phyloP scores from a whole-genome alignment of 495 filamentous ascomycete species.

The Entonaema liquescens region DNA sequence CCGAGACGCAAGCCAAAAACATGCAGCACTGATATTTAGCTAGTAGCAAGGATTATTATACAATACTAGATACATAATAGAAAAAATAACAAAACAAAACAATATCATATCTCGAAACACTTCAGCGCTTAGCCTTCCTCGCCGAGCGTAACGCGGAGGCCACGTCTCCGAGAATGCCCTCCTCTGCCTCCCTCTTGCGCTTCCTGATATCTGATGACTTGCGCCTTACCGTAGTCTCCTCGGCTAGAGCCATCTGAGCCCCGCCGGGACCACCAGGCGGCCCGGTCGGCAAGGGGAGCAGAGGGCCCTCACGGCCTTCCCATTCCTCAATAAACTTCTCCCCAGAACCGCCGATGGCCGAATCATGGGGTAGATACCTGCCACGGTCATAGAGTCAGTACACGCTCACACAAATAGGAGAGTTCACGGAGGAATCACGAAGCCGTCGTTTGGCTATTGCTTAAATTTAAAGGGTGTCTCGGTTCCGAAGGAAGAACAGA shows the following conservation, averaged over 20 bases:
- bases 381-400: not conserved
- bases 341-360: not conserved
- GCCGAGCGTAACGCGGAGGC: slow-evolving; percentile 1
- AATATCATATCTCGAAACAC: not conserved
- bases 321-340: not conserved
- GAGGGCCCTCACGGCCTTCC: no score
- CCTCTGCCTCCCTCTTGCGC: not conserved
- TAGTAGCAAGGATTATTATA: not conserved
- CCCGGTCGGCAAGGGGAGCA: no score
- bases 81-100: not conserved
- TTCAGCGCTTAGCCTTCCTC: not conserved
- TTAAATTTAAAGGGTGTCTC: no score
- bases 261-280: not conserved
- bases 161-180: not conserved
- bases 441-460: no score
- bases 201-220: not conserved
- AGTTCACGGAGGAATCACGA: no score
- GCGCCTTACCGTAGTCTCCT: not conserved
- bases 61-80: not conserved
- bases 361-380: not conserved
- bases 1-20: not conserved
- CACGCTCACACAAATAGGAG: not conserved
- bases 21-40: not conserved
- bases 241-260: not conserved
- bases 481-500: no score